phyloP scores from a whole-genome alignment of 1,284 basidiomycete species.

The Volvariella surrecta region DNA sequence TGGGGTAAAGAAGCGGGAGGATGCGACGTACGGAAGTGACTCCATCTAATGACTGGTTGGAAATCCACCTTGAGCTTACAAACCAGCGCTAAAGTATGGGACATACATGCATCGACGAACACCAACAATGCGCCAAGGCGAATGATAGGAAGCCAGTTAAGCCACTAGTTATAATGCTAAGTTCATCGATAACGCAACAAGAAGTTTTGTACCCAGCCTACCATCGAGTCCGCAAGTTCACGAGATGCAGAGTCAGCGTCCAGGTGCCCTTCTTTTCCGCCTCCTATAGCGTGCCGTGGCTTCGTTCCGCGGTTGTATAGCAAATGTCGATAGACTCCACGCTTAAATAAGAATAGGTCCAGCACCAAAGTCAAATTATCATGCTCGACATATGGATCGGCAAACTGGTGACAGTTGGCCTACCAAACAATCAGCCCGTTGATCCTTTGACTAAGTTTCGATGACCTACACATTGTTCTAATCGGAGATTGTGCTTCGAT shows the following conservation, averaged over 20 bases:
- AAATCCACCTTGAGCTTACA: neutral
- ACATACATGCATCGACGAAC: conserved; percentile 62
- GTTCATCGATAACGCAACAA: no score
- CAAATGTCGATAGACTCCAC: conserved; percentile 81
- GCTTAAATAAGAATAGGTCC: conserved; percentile 83
- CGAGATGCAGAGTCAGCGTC: no score
- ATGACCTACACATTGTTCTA: conserved; percentile 68
- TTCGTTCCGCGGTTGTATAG: conserved; percentile 79
- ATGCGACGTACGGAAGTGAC: conserved; percentile 43
- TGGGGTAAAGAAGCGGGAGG: neutral
- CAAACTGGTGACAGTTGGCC: conserved; percentile 62
- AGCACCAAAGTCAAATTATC: conserved; percentile 71
- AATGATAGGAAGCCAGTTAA: conserved; percentile 20
- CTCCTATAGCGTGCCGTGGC: conserved; percentile 31
- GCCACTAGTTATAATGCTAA: neutral
- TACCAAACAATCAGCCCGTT: conserved; percentile 17
- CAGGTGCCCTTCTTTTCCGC: conserved; percentile 10
- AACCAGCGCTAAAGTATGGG: neutral
- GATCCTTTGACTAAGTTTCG: neutral
- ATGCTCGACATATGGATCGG: conserved; percentile 88
- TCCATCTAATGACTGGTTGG: conserved; percentile 64
- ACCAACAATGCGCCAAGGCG: conserved; percentile 51
- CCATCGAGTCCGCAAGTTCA: no score
- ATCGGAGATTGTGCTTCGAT: conserved; percentile 74
- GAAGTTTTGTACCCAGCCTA: no score